These are phyloP conservation scores for Aspergillus sp. DNA, from an alignment of 2,329 filamentous ascomycete species.

Conservation along the genomic window DNA sequence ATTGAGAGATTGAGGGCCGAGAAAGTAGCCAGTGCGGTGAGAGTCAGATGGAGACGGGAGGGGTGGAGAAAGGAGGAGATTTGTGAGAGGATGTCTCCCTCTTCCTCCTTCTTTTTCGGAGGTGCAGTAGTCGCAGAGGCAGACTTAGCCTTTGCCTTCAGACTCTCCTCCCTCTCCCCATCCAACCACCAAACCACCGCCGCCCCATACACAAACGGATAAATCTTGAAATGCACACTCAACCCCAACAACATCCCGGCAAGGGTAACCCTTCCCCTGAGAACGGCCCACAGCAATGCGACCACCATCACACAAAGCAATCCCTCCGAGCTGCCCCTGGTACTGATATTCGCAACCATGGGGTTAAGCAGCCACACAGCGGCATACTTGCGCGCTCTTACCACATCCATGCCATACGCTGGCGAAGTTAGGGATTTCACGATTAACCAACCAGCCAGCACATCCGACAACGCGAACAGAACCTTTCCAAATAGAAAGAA, in stretches of 20 bases:
- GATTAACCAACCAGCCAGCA: constrained; percentile 80
- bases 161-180: constrained; percentile 20
- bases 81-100: constrained; percentile 12
- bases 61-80: constrained; percentile 39
- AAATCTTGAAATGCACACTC: constrained; percentile 96
- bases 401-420: constrained; percentile 47
- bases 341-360: constrained; percentile 97
- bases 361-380: constrained; percentile 93
- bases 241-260: constrained; percentile 77
- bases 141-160: neutral
- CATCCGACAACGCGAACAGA: constrained; percentile 79
- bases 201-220: constrained; percentile 91
- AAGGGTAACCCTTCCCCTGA: constrained; percentile 60
- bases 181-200: constrained; percentile 46
- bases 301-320: constrained; percentile 82
- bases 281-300: constrained; percentile 77
- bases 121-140: neutral
- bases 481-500: constrained; percentile 78
- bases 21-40: constrained; percentile 72
- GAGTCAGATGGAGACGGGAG: constrained; percentile 36
- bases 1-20: constrained; percentile 71
- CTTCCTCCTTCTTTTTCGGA: neutral
- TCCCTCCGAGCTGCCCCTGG: constrained; percentile 89
- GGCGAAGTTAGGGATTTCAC: constrained; percentile 52
- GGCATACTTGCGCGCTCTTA: constrained; percentile 70